Evolutionary conservation across 768 basidiomycete genomes (phyloP), one percentile per base, ranked within the genome.

Genomic region (Gyrodon lividus): DNA sequence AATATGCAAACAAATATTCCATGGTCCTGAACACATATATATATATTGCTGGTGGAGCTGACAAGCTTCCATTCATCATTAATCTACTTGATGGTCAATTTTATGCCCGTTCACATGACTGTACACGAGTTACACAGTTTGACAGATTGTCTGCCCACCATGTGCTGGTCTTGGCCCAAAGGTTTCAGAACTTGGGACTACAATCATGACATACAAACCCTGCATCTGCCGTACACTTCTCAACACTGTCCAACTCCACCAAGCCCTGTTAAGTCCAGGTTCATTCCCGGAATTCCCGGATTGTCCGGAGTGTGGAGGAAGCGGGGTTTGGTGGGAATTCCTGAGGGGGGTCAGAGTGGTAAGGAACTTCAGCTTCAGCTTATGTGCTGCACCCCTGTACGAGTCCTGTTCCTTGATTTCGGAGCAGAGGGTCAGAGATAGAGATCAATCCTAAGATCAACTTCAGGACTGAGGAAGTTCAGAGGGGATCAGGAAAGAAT

Each of bases 11-110:
- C 14, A 9, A 48, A 28, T 24, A 23, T 49, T 20, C 48, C 48
- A 12, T 49, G 48, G 48, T n/a, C 39, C 23, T 10, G 48, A 7
- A 38, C 47, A 37, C 30, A n/a, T n/a, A n/a, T n/a, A n/a, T n/a
- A n/a, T n/a, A n/a, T n/a, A n/a, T 38, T 6, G 3, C 20, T 20
- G 39, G 39, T 3, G 19, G 39, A 39, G 38, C 24, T n/a, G 47
- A 48, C 19, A 17, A 38, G n/a, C 39, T 48, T n/a, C 23, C 47
- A 9, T 48, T 40, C 38, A n/a, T 16, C 19, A 24, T 48, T 37
- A 38, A 39, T 17, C 22, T 49, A 14, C 10, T 41, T 24, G 48
- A 49, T 28, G 23, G 22, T 31, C 35, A 39, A 9, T 12, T 26
- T 28, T 41, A 41, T 28, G n/a, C 48, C 19, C 39, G 39, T 35